Evolutionary conservation across 1,284 basidiomycete species (phyloP).

Genomic region (Baeospora myosura): DNA sequence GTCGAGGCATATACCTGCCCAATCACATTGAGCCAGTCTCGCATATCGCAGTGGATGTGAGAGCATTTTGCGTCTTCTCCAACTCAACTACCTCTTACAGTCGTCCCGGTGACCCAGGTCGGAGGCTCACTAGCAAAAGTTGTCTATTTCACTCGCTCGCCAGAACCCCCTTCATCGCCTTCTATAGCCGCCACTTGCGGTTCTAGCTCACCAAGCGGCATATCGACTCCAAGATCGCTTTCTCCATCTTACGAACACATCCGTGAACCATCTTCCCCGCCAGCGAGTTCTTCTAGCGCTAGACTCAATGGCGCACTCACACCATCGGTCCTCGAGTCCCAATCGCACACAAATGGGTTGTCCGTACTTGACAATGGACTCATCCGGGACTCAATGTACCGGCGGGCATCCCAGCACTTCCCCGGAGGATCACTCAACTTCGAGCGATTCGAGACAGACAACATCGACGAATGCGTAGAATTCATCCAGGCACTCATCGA

Average conservation of each 20-base stretch:
- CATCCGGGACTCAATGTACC: slow-evolving; percentile 59
- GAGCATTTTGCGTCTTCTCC: slow-evolving; percentile 34
- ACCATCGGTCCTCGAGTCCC: slow-evolving; percentile 63
- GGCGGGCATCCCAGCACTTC: slow-evolving; percentile 73
- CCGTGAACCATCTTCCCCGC: slow-evolving; percentile 41
- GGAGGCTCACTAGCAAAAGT: slow-evolving; percentile 98
- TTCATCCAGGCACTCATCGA: slow-evolving; percentile 89
- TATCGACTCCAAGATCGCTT: slow-evolving; percentile 1
- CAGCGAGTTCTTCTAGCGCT: slow-evolving; percentile 37
- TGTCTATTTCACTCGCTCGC: slow-evolving; percentile 94
- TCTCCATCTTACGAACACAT: neutral
- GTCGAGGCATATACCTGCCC: slow-evolving; percentile 90
- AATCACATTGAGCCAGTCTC: slow-evolving; percentile 96
- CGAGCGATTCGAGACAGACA: slow-evolving; percentile 91
- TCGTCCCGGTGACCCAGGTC: slow-evolving; percentile 46
- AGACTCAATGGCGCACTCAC: slow-evolving; percentile 72
- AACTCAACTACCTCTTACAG: slow-evolving; percentile 8
- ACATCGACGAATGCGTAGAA: slow-evolving; percentile 79
- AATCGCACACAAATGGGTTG: slow-evolving; percentile 26
- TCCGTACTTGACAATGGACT: slow-evolving; percentile 40
- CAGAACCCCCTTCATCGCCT: slow-evolving; percentile 67
- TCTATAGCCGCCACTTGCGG: slow-evolving; percentile 54
- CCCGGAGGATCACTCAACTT: slow-evolving; percentile 98
- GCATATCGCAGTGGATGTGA: slow-evolving; percentile 90
- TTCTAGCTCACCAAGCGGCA: slow-evolving; percentile 33